Base-by-base conservation (phyloP, 2,329 filamentous ascomycete genomes). In the Monilinia aucupariae region DNA sequence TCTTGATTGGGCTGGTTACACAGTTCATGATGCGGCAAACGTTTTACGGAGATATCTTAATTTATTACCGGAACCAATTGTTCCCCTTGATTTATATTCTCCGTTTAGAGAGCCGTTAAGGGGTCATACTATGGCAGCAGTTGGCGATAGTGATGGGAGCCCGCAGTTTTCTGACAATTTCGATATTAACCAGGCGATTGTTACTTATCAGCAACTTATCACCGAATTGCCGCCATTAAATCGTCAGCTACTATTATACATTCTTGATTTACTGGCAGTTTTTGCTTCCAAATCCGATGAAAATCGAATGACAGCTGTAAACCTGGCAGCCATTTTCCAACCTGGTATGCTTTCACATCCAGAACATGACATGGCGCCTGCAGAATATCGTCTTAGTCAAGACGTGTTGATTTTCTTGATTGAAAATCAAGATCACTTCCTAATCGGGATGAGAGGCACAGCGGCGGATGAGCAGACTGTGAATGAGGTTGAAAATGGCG, bases 401-500 rank as follows among this genome's bases (percentile, higher is more conserved):
- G 93, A 94, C 71, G 93, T 99, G 25, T 83, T 99, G 67, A 96
- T 99, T 58, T 99, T 99, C 76, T 79, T 99, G 69, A 99, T 99
- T 68, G 92, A 97, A 74, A 96, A 99, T 71, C 94, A 99, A 75
- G 94, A 99, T 72, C 91, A 96, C 76, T 99, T 99, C 80, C 80
- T 99, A 68, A 96, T 99, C 68, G 94, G 94, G 62, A 99, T 99
- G 94, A 91, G 92, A 73, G 94, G 94, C 51, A 97, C 92, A n/a
- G 92, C 86, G n/a, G 90, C 92, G n/a, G 92, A 97, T 73, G 91
- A 96, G 73, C 60, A 83, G 73, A 87, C 84, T 1, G 82, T 83
- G 69, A 79, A 83, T 69, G 82, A 84, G 69, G 82, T 88, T 50
- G 81, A 86, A 67, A 87, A 92, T 72, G 90, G 89, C 63, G 88